Evolutionary conservation across 345 rosid species (phyloP).

Genomic region (Aegle marmelos): DNA sequence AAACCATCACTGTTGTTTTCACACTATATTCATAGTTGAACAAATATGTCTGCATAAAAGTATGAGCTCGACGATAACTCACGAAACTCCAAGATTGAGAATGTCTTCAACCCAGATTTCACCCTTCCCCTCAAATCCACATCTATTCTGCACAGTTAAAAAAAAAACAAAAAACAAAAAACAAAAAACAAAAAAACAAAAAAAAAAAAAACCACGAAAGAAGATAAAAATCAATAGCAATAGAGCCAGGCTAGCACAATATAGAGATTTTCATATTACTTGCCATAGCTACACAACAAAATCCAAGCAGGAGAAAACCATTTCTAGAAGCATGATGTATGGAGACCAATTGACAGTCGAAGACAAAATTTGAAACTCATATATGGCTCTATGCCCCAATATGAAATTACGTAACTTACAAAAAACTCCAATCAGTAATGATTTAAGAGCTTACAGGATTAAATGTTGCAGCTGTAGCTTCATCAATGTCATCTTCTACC

Average conservation of each 20-base stretch:
- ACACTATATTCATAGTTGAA: not conserved
- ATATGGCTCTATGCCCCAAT: not conserved
- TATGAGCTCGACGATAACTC: constrained; percentile 40
- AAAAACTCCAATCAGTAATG: not conserved
- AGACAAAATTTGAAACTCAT: constrained; percentile 1
- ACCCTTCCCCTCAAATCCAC: constrained; percentile 85
- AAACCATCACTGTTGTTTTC: not conserved
- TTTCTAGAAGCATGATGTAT: not conserved
- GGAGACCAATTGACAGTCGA: not conserved
- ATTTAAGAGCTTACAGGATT: constrained; percentile 69
- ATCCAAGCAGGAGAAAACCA: not conserved
- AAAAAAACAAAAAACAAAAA: too few relatives aligned
- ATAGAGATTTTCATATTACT: not conserved
- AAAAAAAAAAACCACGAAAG: constrained; percentile 16
- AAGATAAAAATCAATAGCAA: not conserved
- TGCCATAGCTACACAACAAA: not conserved
- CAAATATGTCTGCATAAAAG: not conserved
- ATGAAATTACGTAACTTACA: not conserved
- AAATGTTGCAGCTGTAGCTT: constrained; percentile 55
- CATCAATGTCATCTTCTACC: constrained; percentile 59
- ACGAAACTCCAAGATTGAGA: constrained; percentile 93
- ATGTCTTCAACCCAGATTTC: constrained; percentile 95
- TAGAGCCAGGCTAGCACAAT: constrained; percentile 1
- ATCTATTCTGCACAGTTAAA: constrained; percentile 68
- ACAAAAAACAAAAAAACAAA: too few relatives aligned